These are phyloP conservation scores for Fonsecaea monophora DNA, from an alignment of 2,329 filamentous ascomycete genomes.

Conservation along the genomic window DNA sequence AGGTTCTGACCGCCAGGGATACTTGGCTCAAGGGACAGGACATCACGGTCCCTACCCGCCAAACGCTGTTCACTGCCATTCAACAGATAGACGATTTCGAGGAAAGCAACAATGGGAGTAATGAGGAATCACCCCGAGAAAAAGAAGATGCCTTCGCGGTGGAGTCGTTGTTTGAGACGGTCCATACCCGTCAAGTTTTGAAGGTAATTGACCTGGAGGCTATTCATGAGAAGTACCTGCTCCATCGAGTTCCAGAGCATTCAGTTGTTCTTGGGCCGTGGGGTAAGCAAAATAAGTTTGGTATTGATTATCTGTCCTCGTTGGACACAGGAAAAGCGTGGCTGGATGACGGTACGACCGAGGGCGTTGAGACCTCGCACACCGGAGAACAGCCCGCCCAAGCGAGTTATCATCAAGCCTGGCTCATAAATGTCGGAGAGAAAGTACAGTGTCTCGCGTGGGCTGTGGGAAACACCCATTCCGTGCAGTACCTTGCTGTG, in stretches of 20 bases:
- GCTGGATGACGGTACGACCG: conserved; percentile 36
- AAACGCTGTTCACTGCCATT: conserved; percentile 40
- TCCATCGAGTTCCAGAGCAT: conserved; percentile 43
- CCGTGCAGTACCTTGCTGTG: conserved; percentile 64
- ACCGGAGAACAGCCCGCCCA: not conserved
- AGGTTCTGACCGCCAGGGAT: conserved; percentile 56
- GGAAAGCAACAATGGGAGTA: not conserved
- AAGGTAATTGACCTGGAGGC: conserved; percentile 9
- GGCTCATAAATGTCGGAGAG: conserved; percentile 64
- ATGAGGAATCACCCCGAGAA: not conserved
- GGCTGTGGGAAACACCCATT: conserved; percentile 52
- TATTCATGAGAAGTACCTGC: conserved; percentile 23
- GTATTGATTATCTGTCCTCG: conserved; percentile 50
- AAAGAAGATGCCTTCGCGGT: not conserved
- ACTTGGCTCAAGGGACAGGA: conserved; percentile 57
- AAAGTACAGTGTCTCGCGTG: conserved; percentile 59
- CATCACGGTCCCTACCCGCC: conserved; percentile 58
- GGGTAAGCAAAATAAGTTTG: conserved; percentile 52
- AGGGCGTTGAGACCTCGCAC: not conserved
- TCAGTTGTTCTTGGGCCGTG: conserved; percentile 60
- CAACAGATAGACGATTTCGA: not conserved
- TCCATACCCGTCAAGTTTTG: conserved; percentile 16
- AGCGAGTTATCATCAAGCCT: conserved; percentile 50
- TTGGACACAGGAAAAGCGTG: conserved; percentile 58
- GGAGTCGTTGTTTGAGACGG: not conserved